phyloP scores from a whole-genome alignment of 2,329 filamentous ascomycete species.

The Niveomyces coronatus region DNA sequence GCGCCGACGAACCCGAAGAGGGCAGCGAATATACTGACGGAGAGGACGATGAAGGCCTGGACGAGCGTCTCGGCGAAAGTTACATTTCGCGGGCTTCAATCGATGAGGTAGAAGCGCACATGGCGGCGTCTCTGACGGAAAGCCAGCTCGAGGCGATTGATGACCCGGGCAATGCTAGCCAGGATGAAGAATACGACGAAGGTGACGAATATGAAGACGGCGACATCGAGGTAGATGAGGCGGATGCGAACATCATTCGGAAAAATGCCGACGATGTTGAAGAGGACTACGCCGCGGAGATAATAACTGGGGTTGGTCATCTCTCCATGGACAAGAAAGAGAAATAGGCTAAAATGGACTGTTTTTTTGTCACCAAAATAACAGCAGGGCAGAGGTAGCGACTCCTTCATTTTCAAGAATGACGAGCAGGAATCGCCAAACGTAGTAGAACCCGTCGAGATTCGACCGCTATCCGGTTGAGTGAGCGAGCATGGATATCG shows the following conservation, averaged over 20 bases:
- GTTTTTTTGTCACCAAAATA: background rate
- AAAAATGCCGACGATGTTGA: slow-evolving; percentile 18
- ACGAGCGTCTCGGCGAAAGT: slow-evolving; percentile 39
- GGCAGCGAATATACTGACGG: slow-evolving; percentile 34
- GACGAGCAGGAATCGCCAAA: slow-evolving; percentile 13
- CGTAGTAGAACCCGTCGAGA: slow-evolving; percentile 19
- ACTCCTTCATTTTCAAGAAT: slow-evolving; percentile 5
- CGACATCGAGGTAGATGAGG: too few relatives aligned
- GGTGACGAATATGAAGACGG: slow-evolving; percentile 39
- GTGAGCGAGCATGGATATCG: background rate
- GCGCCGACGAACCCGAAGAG: slow-evolving; percentile 41
- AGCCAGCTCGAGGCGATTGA: slow-evolving; percentile 24
- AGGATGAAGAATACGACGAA: slow-evolving; percentile 23
- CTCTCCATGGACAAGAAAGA: slow-evolving; percentile 35
- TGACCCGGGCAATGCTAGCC: slow-evolving; percentile 30
- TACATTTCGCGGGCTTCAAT: slow-evolving; percentile 44
- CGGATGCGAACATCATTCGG: slow-evolving; percentile 17
- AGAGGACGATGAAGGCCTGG: slow-evolving; percentile 29
- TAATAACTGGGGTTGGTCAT: slow-evolving; percentile 50
- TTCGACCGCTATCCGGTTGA: slow-evolving; percentile 14
- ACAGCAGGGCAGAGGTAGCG: slow-evolving; percentile 3
- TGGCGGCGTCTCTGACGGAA: slow-evolving; percentile 20
- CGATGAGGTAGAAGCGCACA: slow-evolving; percentile 32
- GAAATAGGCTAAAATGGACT: slow-evolving; percentile 12
- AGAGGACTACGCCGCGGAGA: slow-evolving; percentile 42